Percentiles rank a stretch among this genome's conserved stretches.
Evolutionary conservation across 495 filamentous ascomycete genomes (phyloP).

Genomic region (Bacidia rubella): DNA sequence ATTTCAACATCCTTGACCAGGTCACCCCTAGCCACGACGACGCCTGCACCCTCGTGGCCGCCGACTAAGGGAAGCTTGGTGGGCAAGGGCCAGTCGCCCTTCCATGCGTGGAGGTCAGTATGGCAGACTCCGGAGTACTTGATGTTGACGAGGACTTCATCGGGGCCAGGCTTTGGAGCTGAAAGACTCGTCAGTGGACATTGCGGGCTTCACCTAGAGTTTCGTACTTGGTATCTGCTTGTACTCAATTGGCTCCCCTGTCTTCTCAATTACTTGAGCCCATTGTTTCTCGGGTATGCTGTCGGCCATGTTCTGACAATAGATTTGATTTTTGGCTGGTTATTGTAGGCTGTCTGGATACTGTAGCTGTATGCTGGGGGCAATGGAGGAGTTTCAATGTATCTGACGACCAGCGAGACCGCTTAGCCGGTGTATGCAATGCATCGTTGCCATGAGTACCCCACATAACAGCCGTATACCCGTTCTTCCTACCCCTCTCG

Average conservation of each 20-base stretch:
- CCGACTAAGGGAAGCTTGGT: slow-evolving; percentile 77
- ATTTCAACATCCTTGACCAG: slow-evolving; percentile 61
- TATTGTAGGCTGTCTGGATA: background rate
- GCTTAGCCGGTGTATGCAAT: background rate
- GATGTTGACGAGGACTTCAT: slow-evolving; percentile 84
- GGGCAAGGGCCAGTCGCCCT: slow-evolving; percentile 74
- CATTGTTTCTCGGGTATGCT: slow-evolving; percentile 60
- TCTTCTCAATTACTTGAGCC: slow-evolving; percentile 75
- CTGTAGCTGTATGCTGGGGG: background rate
- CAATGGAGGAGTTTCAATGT: background rate
- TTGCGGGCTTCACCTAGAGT: background rate
- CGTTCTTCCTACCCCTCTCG: background rate
- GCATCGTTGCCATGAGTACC: background rate
- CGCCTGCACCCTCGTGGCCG: slow-evolving; percentile 85
- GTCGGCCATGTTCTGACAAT: slow-evolving; percentile 10
- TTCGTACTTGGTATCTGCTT: slow-evolving; percentile 48
- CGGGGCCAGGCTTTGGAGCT: slow-evolving; percentile 63
- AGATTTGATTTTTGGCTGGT: background rate
- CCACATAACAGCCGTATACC: background rate
- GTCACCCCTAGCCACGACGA: slow-evolving; percentile 66
- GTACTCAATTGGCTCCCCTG: slow-evolving; percentile 58
- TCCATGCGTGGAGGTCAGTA: slow-evolving; percentile 74
- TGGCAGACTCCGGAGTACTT: slow-evolving; percentile 91
- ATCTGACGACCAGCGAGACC: background rate
- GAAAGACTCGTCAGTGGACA: slow-evolving; percentile 13